Base-by-base conservation (phyloP, 1,284 basidiomycete genomes). In the Puccinia triticina region DNA sequence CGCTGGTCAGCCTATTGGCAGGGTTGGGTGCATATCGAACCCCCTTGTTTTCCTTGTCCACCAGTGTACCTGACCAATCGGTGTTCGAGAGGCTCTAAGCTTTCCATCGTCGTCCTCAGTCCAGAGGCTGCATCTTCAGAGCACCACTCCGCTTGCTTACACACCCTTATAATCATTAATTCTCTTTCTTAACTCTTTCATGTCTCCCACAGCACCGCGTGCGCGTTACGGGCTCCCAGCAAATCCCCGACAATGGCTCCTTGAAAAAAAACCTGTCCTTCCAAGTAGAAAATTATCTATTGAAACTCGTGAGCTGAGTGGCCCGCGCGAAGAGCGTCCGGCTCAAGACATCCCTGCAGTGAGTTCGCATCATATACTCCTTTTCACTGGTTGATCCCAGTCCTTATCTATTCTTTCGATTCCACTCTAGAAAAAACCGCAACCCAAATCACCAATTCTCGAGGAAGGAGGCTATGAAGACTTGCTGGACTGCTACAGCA, bases 171-270 rank as follows among this genome's bases (percentile, higher is more conserved):
- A 50, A 8, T 50, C 48, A 50, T 50, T 14, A 46, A 21, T 55
- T 21, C n/a, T 57, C 26, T 57, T 21, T 57, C 55, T n/a, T 5
- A 26, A 26, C 26, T 16, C 55, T 66, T 66, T 43, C 64, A 66
- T 66, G 64, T 23, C 64, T 66, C 37, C 64, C 3, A 40, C n/a
- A 37, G 64, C 34, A 40, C 64, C 34, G 18, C 64, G 64, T 40
- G 12, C 64, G 21, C 64, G 64, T 16, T 66, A 7, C n/a, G 64
- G 64, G 1, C 64, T 66, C n/a, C 64, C 64, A 40, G n/a, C 64
- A 23, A 66, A 66, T 66, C 64, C 64, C 23, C 64, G 64, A 8
- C 64, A 66, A 32, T 66, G 64, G 64, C 64, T 66, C 37, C 21
- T 23, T 5, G 64, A 66, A 26, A 66, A 66, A 66, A 66, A n/a